Percentiles rank a stretch among this genome's conserved stretches.
phyloP scores from a whole-genome alignment of 495 filamentous ascomycete species.

The Xylaria curta region DNA sequence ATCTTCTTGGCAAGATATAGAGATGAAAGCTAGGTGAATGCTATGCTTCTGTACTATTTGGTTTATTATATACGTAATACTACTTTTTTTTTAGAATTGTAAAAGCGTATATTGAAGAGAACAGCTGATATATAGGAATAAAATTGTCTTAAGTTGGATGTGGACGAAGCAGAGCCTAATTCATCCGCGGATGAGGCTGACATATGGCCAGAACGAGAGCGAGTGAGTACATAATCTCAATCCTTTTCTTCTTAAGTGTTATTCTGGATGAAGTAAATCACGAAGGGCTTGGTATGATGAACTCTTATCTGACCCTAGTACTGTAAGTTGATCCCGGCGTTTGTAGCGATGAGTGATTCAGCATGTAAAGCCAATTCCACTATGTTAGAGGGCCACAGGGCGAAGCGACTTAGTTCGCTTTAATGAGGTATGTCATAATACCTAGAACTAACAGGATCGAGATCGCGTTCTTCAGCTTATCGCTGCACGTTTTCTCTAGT shows the following conservation, averaged over 20 bases:
- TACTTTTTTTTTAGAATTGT: too few relatives aligned
- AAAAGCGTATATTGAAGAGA: too few relatives aligned
- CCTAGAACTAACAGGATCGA: conserved; percentile 71
- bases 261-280: background rate
- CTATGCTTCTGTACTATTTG: too few relatives aligned
- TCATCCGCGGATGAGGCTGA: too few relatives aligned
- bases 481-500: conserved; percentile 56
- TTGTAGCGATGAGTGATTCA: conserved; percentile 79
- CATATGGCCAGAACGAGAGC: too few relatives aligned
- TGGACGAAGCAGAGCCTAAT: too few relatives aligned
- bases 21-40: too few relatives aligned
- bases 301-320: conserved; percentile 71
- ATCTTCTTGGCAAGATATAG: too few relatives aligned
- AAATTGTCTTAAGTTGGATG: too few relatives aligned
- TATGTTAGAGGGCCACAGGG: conserved; percentile 66
- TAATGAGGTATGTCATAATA: conserved; percentile 69
- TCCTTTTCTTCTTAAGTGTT: background rate
- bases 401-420: conserved; percentile 69
- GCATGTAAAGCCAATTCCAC: conserved; percentile 67
- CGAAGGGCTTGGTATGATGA: background rate
- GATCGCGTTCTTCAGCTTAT: conserved; percentile 85
- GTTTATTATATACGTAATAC: too few relatives aligned
- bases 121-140: too few relatives aligned
- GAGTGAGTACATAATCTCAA: background rate
- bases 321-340: too few relatives aligned